Base-by-base conservation (phyloP, 108 stramenopile species). In the Skeletonema grethae region DNA sequence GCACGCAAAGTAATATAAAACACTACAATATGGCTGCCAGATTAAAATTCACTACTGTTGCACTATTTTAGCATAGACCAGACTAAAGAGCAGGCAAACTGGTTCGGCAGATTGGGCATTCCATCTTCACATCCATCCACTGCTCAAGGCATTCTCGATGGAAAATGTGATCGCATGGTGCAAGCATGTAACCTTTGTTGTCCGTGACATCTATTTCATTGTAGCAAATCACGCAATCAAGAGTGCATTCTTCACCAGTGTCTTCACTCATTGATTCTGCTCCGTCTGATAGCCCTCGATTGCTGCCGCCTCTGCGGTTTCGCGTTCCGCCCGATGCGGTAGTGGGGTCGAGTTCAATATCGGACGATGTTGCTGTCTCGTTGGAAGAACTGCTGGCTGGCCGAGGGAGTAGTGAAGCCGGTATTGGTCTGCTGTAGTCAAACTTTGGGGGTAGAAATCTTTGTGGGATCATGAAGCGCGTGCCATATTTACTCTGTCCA, bases 91-190 rank as follows among this genome's bases (percentile, higher is more conserved):
- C 50, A 22, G 60, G 60, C 30, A 61, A 24, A 12, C 8, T 31
- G 10, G 38, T 35, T 45, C 90, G 67, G 64, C 96, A 97, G 20
- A 89, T 90, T 15, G 96, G 96, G 65, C 98, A 98, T 72, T 97
- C 95, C 91, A 97, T 94, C 82, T 98, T 98, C 25, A 96, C 88
- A 18, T 96, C 95, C 96, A 97, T 96, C 98, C 98, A 98, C 68
- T 94, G 93, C 45, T 83, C 70, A 61, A 98, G 88, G 72, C 98
- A 98, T 18, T 82, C 89, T 53, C 79, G 75, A 68, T 98, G 98
- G 72, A 97, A 98, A 36, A 98, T 70, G 65, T 98, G 98, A 70
- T 97, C 88, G 70, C 98, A 98, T 1, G 98, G 98, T n/a, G 97
- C 96, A 10, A 98, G 77, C 98, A 98, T 98, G 84, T 97, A 97